Base-by-base conservation (phyloP, 2,329 filamentous ascomycete species). In the Calonectria naviculata region DNA sequence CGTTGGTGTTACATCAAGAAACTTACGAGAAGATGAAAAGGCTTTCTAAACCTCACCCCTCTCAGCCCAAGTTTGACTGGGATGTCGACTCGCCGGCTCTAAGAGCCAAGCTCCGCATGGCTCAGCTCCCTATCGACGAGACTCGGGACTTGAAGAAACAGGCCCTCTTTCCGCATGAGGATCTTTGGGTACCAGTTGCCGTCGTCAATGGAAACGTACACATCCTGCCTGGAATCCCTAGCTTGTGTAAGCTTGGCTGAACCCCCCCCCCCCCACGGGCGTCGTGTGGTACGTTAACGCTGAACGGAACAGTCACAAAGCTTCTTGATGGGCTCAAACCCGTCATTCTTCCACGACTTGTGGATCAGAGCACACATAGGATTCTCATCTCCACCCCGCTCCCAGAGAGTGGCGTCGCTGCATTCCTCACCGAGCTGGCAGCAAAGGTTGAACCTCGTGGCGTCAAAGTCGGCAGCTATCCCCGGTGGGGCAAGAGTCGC, bases 391-490 rank as follows among this genome's bases (percentile, higher is more conserved):
- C 94, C 61, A 98, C 97, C 31, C 95, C 96, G 31, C 82, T 97
- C 83, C 87, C 93, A 0, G 97, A 99, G 87, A 98, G 95, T 82
- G 89, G 89, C 21, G 91, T 98, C 36, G 96, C 97, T 15, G 90
- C 88, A 21, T 98, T 94, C 81, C 86, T 99, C 78, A 96, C 95
- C 1, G 89, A 94, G 74, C 85, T 98, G 73, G 94, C 95, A 5
- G 89, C 86, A 31, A 90, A 90, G 81, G 93, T 95, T 26, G 93
- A 91, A 81, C 85, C 91, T 1, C 91, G 89, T 78, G 95, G 95
- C 4, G 89, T 98, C 78, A 98, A 98, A 85, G 95, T 98, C 19
- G 97, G 97, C 56, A 97, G 94, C 83, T 98, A 99, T 83, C 97
- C 97, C 41, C 88, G 95, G 67, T 98, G 95, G 95, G 94, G 93